A percentile compares a stretch with the other conserved stretches of the same genome.
phyloP scores from a whole-genome alignment of 352 stramenopile genomes.

The Stramenopiles sp. region DNA sequence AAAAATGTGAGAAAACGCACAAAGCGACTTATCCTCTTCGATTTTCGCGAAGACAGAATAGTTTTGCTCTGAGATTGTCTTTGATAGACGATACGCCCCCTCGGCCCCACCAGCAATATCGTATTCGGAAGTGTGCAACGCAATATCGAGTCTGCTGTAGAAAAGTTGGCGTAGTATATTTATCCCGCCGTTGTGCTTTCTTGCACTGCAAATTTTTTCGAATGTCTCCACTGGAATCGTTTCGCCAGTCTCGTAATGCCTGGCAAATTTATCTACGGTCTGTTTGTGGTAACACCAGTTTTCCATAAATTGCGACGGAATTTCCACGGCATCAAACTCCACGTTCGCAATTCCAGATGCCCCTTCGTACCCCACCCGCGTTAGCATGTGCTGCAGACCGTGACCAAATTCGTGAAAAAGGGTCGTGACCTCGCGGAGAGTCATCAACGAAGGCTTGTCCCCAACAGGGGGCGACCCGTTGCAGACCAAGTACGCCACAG shows the following conservation, averaged over 20 bases:
- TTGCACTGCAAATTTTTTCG: constrained; percentile 78
- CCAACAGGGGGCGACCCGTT: constrained; percentile 80
- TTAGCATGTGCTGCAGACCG: constrained; percentile 96
- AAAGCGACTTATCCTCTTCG: constrained; percentile 87
- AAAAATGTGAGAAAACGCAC: constrained; percentile 94
- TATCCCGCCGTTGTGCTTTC: constrained; percentile 83
- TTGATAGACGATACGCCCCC: constrained; percentile 76
- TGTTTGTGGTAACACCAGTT: constrained; percentile 90
- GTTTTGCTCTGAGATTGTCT: constrained; percentile 56
- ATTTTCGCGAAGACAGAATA: constrained; percentile 66
- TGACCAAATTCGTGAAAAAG: constrained; percentile 90
- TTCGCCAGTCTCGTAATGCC: constrained; percentile 57
- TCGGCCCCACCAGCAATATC: constrained; percentile 33
- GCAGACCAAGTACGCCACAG: constrained; percentile 91
- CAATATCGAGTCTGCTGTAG: constrained; percentile 70
- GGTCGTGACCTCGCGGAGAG: constrained; percentile 87
- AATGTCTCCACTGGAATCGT: constrained; percentile 77
- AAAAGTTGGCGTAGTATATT: constrained; percentile 80
- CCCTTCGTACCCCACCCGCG: constrained; percentile 72
- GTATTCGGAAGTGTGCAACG: constrained; percentile 47
- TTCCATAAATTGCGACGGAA: constrained; percentile 97
- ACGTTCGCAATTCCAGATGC: constrained; percentile 89
- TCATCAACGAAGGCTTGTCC: constrained; percentile 87
- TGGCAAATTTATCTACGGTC: constrained; percentile 46
- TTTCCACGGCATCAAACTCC: constrained; percentile 94